phyloP scores from a whole-genome alignment of 2,329 filamentous ascomycete genomes.

The Beauveria australis region DNA sequence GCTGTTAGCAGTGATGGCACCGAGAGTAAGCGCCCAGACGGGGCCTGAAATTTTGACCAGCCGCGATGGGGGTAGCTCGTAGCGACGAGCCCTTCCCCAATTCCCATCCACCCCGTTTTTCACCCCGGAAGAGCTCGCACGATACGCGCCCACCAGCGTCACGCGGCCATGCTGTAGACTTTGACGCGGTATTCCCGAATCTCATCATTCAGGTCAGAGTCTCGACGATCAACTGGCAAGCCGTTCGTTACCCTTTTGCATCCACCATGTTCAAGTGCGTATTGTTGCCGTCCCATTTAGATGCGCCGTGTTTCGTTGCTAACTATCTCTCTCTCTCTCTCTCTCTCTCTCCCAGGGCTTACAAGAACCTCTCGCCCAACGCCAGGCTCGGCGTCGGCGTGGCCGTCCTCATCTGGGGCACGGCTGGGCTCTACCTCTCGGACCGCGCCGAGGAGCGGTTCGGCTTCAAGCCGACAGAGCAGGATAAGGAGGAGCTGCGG shows the following conservation, averaged over 20 bases:
- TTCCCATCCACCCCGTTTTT: not conserved
- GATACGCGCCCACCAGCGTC: not conserved
- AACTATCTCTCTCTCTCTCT: not conserved
- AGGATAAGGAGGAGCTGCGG: conserved; percentile 62
- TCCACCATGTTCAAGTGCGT: too few relatives aligned
- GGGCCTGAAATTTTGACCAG: not conserved
- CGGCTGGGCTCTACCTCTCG: conserved; percentile 62
- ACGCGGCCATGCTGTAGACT: not conserved
- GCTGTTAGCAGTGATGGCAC: not conserved
- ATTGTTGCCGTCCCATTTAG: too few relatives aligned
- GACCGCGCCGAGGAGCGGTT: conserved; percentile 66
- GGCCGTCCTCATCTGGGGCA: conserved; percentile 69
- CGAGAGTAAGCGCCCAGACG: not conserved
- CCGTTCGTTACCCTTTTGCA: too few relatives aligned
- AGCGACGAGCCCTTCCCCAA: not conserved
- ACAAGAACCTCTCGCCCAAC: conserved; percentile 61
- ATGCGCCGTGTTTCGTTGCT: not conserved
- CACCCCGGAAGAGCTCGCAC: not conserved
- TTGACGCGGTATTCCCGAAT: too few relatives aligned
- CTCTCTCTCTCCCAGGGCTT: conserved; percentile 42
- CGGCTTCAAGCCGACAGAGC: conserved; percentile 62
- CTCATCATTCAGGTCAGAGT: too few relatives aligned
- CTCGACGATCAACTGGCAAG: too few relatives aligned
- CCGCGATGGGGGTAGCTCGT: not conserved
- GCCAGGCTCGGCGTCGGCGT: conserved; percentile 65